phyloP scores from a whole-genome alignment of 495 filamentous ascomycete genomes.

The Filosporella fistucella region DNA sequence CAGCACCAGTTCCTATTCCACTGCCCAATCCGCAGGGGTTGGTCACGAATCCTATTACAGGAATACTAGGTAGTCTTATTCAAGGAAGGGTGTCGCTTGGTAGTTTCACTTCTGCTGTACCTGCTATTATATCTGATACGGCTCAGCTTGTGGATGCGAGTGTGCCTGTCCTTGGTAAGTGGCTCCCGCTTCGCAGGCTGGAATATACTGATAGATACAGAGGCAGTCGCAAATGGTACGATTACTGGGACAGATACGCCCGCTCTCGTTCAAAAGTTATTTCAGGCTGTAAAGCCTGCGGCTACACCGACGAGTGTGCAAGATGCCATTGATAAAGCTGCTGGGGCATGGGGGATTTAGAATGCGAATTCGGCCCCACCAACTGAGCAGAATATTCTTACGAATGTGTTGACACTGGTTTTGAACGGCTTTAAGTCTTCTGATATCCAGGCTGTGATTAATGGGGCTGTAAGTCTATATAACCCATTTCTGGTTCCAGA shows the following conservation, averaged over 20 bases:
- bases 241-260: conserved; percentile 10
- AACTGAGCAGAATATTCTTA: conserved; percentile 10
- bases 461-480: conserved; percentile 11
- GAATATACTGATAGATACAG: conserved; percentile 3
- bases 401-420: conserved; percentile 5
- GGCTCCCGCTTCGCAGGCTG: not conserved
- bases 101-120: conserved; percentile 6
- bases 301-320: conserved; percentile 4
- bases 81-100: conserved; percentile 1
- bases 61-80: conserved; percentile 3
- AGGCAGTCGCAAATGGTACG: conserved; percentile 16
- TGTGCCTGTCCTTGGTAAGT: conserved; percentile 1
- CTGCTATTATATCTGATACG: conserved; percentile 5
- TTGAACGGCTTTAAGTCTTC: conserved; percentile 10
- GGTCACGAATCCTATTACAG: conserved; percentile 3
- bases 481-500: not conserved
- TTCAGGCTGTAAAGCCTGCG: conserved; percentile 9
- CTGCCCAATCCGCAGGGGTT: conserved; percentile 1
- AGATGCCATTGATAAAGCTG: conserved; percentile 1
- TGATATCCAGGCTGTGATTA: conserved; percentile 9
- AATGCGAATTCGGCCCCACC: not conserved
- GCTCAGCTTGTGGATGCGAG: not conserved
- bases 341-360: not conserved
- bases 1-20: conserved; percentile 4
- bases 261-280: conserved; percentile 11